Conservation (phyloP, 169 alveolate species). For the Miamiensis avidus region DNA sequence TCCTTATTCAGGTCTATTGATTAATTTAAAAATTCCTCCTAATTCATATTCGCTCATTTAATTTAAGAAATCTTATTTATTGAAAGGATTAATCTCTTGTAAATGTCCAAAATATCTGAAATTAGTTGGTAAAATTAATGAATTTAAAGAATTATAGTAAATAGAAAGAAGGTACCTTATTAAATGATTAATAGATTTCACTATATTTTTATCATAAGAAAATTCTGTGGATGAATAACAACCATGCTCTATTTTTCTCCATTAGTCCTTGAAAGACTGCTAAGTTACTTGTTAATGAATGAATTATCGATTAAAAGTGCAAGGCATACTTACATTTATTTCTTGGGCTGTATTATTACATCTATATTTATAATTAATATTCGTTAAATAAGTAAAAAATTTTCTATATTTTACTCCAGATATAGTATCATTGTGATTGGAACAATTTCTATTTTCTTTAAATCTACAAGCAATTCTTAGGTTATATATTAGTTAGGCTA, state of each 20-base stretch:
- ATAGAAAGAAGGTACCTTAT: not conserved
- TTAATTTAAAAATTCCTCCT: not conserved
- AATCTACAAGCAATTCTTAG: not conserved
- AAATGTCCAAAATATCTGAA: not conserved
- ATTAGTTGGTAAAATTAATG: too few species aligned
- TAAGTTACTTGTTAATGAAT: not conserved
- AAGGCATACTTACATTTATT: not conserved
- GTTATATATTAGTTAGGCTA: not conserved
- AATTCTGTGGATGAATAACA: not conserved
- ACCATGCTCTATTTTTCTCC: not conserved
- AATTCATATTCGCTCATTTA: not conserved
- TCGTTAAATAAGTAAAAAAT: too few species aligned
- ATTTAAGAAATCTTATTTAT: too few species aligned
- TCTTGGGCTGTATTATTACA: too few species aligned
- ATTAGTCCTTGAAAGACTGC: not conserved
- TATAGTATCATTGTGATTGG: not conserved
- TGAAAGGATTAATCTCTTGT: not conserved
- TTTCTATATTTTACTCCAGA: not conserved
- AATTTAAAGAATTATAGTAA: too few species aligned
- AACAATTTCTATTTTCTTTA: too few species aligned
- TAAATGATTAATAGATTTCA: not conserved
- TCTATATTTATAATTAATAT: not conserved
- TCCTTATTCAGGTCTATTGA: too few species aligned
- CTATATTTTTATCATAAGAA: not conserved
- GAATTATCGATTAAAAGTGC: not conserved